Evolutionary conservation across 495 filamentous ascomycete genomes (phyloP), one percentile per base, ranked within the genome.

Genomic region (Massariosphaeria phaeospora): DNA sequence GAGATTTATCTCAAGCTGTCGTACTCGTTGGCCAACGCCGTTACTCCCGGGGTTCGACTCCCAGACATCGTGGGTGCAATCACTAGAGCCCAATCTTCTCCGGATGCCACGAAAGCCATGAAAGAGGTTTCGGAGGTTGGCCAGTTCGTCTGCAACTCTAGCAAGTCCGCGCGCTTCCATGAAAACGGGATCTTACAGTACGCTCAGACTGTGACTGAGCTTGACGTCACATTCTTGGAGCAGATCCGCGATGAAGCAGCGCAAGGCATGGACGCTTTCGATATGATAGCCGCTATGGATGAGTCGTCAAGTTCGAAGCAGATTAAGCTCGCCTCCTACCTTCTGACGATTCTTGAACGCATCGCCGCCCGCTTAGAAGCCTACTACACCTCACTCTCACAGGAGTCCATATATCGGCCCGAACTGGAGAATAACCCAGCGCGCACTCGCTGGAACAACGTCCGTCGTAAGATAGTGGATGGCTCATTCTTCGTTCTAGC

Each of bases 1-100:
- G 74, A 77, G 46, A 69, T 77, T 15, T 74, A 74, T 7, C 68
- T 78, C 46, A 77, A 77, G 56, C 69, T 78, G 1, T 74, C 75
- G 0, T 78, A 75, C 59, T 66, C 66, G 4, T 53, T 76, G 10
- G 72, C 75, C 5, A 68, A 67, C 20, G 43, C 66, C 6, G 40
- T 60, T 2, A 67, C 64, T 12, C 61, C 61, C 1, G 64, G 70
- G 12, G 52, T 52, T 29, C 61, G 71, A 17, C 64, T 78, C 0
- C 74, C 74, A 9, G 75, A 77, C 35, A 69, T 78, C 2, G 65
- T 78, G 1, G 75, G 73, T n/a, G 71, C 69, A 13, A 71, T 76
- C 46, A 69, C 73, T 4, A 63, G 72, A 21, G 75, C 74, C 24
- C 73, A 77, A 48, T 73, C 72, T 1, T 73, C 73, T 21, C 55